Evolutionary conservation across 1,139 yeast species (phyloP), one percentile per base, ranked within the genome.

Genomic region (Scheffersomyces parashehatae): DNA sequence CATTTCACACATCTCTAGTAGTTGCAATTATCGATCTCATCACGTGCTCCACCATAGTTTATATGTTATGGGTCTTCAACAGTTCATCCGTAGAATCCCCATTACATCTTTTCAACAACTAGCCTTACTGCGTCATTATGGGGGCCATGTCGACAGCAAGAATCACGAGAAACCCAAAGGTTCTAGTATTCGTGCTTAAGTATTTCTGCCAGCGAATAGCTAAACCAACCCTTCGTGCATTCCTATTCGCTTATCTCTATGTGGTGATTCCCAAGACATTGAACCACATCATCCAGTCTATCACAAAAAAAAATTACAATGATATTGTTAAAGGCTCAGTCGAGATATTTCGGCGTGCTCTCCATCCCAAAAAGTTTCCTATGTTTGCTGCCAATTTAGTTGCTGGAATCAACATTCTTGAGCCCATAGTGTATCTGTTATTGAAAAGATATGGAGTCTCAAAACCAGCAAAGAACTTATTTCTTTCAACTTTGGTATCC

Each of bases 191-290:
- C 26, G 26, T 20, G 7, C 26, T 20, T 20, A 20, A 20, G 26
- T 20, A 20, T 20, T 20, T 20, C 26, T 6, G 26, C 26, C 26
- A 43, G 12, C 42, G 53, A 29, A 55, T 64, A 10, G 56, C 55
- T 2, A 51, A 51, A 36, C 70, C 71, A 0, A 59, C 71, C 1
- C 39, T 58, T 2, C 60, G 60, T 32, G 70, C 72, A 1, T 69
- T 65, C 45, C 34, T 60, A 7, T 59, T 69, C n/a, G 70, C 76
- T 3, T 70, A 70, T 48, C 40, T 66, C 15, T 72, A 68, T 46
- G 64, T 69, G 26, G 56, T 64, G 9, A 44, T 69, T 3, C 75
- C 77, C 3, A 59, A 62, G 39, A 42, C 68, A 4, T 39, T 67
- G 15, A 54, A 57, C 31, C 49, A 54, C 26, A 40, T 61, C 2